Evolutionary conservation across 1,284 basidiomycete species (phyloP).

Genomic region (Taiwanofungus camphoratus): DNA sequence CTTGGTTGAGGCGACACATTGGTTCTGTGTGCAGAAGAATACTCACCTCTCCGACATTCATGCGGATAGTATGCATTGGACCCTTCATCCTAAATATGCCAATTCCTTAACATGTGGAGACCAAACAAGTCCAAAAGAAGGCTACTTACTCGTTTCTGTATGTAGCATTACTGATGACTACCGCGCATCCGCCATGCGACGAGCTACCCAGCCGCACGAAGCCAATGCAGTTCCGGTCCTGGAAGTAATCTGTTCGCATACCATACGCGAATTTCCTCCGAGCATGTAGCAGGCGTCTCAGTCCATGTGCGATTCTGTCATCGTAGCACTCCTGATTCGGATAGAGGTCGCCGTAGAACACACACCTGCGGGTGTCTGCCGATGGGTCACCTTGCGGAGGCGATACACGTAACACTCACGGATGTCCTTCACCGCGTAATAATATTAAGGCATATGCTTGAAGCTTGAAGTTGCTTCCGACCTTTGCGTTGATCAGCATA

Average conservation of each 20-base stretch:
- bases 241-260: constrained; percentile 50
- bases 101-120: constrained; percentile 5
- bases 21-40: not conserved
- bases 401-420: constrained; percentile 42
- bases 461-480: constrained; percentile 60
- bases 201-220: constrained; percentile 60
- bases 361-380: constrained; percentile 48
- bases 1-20: not conserved
- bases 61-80: constrained; percentile 40
- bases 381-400: not conserved
- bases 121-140: not conserved
- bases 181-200: constrained; percentile 48
- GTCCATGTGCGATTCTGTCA: constrained; percentile 40
- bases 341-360: constrained; percentile 91
- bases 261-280: constrained; percentile 67
- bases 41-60: constrained; percentile 59
- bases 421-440: constrained; percentile 79
- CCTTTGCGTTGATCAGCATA: constrained; percentile 35
- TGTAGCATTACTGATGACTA: constrained; percentile 60
- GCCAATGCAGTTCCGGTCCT: constrained; percentile 60
- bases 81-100: constrained; percentile 8
- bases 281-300: constrained; percentile 49
- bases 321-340: constrained; percentile 64
- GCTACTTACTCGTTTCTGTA: constrained; percentile 22
- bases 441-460: constrained; percentile 88